These are phyloP conservation scores for Cymbomonas tetramitiformis DNA, from an alignment of 139 green algal genomes.

Conservation along the genomic window DNA sequence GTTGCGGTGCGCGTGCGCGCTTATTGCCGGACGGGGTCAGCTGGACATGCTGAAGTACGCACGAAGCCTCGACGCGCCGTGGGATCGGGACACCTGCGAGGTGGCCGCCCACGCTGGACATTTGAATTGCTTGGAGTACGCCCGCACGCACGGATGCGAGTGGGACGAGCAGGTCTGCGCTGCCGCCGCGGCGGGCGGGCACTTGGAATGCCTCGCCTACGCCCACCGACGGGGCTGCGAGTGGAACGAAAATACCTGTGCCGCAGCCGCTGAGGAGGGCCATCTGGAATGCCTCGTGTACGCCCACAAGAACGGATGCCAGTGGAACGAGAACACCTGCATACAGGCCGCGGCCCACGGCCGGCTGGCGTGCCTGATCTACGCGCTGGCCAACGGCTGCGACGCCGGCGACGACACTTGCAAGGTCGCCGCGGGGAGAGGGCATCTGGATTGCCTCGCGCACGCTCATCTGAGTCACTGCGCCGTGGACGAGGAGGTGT, in stretches of 20 bases:
- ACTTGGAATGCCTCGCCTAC: not conserved
- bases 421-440: not conserved
- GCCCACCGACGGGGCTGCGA: not conserved
- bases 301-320: not conserved
- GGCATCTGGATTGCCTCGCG: slow-evolving; percentile 1
- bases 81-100: no score
- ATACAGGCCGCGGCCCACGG: not conserved
- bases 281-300: not conserved
- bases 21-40: no score
- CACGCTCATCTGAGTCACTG: no score
- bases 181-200: not conserved
- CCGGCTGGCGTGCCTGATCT: not conserved
- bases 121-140: no score
- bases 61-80: no score
- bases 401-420: not conserved
- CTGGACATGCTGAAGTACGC: no score
- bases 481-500: no score
- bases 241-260: not conserved
- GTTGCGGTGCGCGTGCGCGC: no score
- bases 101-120: no score
- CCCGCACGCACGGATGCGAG: not conserved
- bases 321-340: not conserved
- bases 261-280: not conserved
- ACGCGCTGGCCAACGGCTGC: not conserved
- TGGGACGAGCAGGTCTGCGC: no score